Evolutionary conservation across 2,329 filamentous ascomycete species (phyloP).

Genomic region (Colletotrichum theobromicola): DNA sequence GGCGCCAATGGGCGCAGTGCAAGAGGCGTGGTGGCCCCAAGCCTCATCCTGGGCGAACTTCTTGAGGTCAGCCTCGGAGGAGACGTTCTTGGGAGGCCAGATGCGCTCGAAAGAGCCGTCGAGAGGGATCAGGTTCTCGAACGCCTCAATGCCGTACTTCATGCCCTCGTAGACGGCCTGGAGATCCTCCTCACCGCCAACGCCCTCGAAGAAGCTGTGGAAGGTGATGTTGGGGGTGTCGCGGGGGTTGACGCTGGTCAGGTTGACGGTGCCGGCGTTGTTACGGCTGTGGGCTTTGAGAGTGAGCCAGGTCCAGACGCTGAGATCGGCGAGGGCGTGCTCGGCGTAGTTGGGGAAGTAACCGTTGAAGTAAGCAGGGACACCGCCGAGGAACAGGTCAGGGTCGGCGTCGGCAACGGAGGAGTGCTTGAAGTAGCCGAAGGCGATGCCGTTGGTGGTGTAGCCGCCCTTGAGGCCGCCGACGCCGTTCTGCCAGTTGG

Average conservation of each 20-base stretch:
- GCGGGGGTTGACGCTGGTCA: constrained; percentile 64
- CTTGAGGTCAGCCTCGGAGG: constrained; percentile 46
- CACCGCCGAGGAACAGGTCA: constrained; percentile 60
- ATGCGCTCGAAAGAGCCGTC: constrained; percentile 41
- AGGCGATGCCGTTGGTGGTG: constrained; percentile 56
- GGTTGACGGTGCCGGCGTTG: constrained; percentile 64
- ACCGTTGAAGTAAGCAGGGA: constrained; percentile 57
- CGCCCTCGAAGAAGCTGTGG: constrained; percentile 53
- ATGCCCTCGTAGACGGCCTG: constrained; percentile 50
- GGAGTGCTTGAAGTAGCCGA: constrained; percentile 45
- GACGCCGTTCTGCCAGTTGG: constrained; percentile 33
- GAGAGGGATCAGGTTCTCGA: constrained; percentile 37
- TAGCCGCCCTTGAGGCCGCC: constrained; percentile 37
- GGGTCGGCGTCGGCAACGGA: constrained; percentile 46
- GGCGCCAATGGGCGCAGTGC: constrained; percentile 61
- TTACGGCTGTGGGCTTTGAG: constrained; percentile 62
- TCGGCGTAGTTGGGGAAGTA: constrained; percentile 60
- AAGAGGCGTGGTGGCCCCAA: constrained; percentile 63
- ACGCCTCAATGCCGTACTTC: constrained; percentile 47
- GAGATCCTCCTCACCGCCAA: constrained; percentile 50
- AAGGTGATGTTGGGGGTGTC: constrained; percentile 68
- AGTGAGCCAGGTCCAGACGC: constrained; percentile 45
- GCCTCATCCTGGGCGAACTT: constrained; percentile 46
- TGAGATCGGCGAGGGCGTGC: constrained; percentile 45
- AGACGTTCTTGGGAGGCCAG: constrained; percentile 41